Percentiles rank a stretch among this genome's conserved stretches.
Evolutionary conservation across 768 basidiomycete genomes (phyloP).

Genomic region (Suillus alpinus): DNA sequence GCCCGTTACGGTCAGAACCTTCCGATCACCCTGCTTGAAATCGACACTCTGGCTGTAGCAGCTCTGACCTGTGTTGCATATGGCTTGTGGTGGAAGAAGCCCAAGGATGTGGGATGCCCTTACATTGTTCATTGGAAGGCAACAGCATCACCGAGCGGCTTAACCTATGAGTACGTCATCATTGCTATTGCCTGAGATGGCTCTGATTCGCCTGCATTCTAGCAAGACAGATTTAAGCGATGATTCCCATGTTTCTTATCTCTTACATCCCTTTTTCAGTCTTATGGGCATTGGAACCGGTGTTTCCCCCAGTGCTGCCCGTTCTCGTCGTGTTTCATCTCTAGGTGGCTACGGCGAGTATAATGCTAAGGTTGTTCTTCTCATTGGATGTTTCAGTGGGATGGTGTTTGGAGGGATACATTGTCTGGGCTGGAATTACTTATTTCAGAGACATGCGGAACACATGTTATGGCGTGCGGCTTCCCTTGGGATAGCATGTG

Average conservation of each 20-base stretch:
- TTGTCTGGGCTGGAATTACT: conserved; percentile 20
- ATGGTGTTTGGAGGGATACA: conserved; percentile 27
- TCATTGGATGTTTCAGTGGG: conserved; percentile 4
- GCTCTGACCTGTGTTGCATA: conserved; percentile 31
- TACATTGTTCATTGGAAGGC: neutral
- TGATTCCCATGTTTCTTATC: neutral
- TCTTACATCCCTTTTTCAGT: neutral
- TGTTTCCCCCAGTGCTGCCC: neutral
- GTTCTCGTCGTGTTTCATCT: neutral
- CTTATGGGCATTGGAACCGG: neutral
- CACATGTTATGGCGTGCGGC: conserved; percentile 19
- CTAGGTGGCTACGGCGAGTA: neutral
- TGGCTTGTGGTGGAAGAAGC: conserved; percentile 40
- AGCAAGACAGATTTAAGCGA: neutral
- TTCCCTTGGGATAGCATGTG: conserved; percentile 12
- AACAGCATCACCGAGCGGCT: neutral
- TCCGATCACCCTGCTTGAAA: conserved; percentile 33
- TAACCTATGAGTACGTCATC: neutral
- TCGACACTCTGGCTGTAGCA: conserved; percentile 35
- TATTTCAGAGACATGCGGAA: conserved; percentile 14
- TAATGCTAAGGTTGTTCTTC: neutral
- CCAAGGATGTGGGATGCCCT: conserved; percentile 29
- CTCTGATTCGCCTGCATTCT: neutral
- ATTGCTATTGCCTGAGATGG: neutral
- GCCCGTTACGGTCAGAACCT: conserved; percentile 22